A percentile compares a stretch with the other conserved stretches of the same genome.
These are phyloP conservation scores for Neodidymelliopsis sp. DNA, from an alignment of 2,329 filamentous ascomycete species.

Conservation along the genomic window DNA sequence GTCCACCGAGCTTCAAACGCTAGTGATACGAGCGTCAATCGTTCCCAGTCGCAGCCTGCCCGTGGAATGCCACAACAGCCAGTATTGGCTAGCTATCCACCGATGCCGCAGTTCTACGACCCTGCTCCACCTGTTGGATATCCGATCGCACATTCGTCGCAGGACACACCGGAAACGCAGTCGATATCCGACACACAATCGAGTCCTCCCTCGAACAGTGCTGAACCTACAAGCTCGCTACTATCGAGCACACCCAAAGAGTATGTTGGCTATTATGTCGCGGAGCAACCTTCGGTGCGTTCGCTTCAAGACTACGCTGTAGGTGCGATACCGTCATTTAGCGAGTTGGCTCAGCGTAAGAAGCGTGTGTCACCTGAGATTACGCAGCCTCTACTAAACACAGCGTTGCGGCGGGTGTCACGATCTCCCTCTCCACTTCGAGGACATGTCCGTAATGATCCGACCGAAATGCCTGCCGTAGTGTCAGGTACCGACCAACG, in stretches of 20 bases:
- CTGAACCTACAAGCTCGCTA: conserved; percentile 28
- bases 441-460: conserved; percentile 52
- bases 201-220: conserved; percentile 29
- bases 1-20: conserved; percentile 54
- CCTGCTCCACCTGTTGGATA: conserved; percentile 41
- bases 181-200: conserved; percentile 29
- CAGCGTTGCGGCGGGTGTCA: conserved; percentile 46
- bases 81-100: conserved; percentile 50
- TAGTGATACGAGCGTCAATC: conserved; percentile 53
- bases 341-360: conserved; percentile 51
- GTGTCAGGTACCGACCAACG: conserved; percentile 25
- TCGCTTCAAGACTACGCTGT: conserved; percentile 50
- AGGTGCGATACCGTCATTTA: conserved; percentile 47
- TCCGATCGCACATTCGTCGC: conserved; percentile 44
- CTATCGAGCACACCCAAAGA: conserved; percentile 56
- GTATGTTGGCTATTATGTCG: conserved; percentile 59
- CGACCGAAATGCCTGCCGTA: conserved; percentile 34
- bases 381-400: conserved; percentile 48
- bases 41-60: conserved; percentile 60
- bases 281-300: conserved; percentile 51
- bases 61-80: conserved; percentile 52
- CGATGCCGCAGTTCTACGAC: conserved; percentile 45
- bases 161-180: conserved; percentile 34
- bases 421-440: conserved; percentile 58
- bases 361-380: conserved; percentile 54